Evolutionary conservation across 2,329 filamentous ascomycete genomes (phyloP).

Genomic region (Ramularia endophylla): DNA sequence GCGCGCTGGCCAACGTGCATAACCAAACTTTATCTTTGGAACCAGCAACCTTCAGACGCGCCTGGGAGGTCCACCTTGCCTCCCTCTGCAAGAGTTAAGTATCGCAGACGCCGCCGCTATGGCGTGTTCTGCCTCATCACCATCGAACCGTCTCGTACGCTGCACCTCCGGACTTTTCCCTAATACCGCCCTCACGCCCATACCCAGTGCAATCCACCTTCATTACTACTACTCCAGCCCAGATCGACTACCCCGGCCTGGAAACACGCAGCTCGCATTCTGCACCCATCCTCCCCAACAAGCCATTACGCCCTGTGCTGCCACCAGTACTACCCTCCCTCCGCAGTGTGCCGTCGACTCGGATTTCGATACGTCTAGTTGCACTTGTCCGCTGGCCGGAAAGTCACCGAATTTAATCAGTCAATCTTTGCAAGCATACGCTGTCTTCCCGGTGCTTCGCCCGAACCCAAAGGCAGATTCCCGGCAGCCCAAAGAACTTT

Average conservation of each 20-base stretch:
- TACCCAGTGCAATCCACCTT: background rate
- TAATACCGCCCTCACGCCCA: too few relatives aligned
- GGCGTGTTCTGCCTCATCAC: background rate
- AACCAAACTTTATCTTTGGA: too few relatives aligned
- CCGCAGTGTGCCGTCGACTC: conserved; percentile 16
- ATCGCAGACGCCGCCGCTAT: background rate
- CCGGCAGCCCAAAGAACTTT: conserved; percentile 17
- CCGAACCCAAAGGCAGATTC: conserved; percentile 21
- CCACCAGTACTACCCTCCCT: conserved; percentile 21
- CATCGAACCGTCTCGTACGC: background rate
- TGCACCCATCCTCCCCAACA: conserved; percentile 15
- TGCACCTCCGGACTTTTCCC: conserved; percentile 1
- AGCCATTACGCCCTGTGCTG: conserved; percentile 13
- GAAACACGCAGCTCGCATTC: conserved; percentile 8
- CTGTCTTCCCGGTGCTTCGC: conserved; percentile 18
- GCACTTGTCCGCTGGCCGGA: conserved; percentile 31
- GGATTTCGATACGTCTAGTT: conserved; percentile 14
- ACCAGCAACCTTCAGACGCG: conserved; percentile 1
- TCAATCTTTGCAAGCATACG: conserved; percentile 19
- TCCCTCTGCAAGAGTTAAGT: background rate
- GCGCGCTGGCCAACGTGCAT: too few relatives aligned
- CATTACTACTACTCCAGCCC: background rate
- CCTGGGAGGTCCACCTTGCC: conserved; percentile 1
- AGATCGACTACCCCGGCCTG: conserved; percentile 2
- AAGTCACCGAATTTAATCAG: conserved; percentile 25